Evolutionary conservation across 352 stramenopile species (phyloP), one percentile per base, ranked within the genome.

Genomic region (Globisporangium rhizosaccharum): DNA sequence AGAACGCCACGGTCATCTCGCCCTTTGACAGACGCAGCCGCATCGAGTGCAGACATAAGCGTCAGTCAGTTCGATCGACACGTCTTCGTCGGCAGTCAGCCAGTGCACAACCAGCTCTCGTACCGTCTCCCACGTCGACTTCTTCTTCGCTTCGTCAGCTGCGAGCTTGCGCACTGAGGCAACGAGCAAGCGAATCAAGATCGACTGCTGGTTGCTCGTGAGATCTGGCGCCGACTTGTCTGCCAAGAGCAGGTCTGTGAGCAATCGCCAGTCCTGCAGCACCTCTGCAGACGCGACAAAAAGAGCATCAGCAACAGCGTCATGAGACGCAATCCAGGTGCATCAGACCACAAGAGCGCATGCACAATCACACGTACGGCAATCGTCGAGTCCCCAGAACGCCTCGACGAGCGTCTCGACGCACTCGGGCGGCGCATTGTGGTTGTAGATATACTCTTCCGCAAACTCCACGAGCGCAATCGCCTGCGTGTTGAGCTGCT

Each of bases 401-500:
- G 86, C 86, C 53, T 92, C 79, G 10, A 94, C 86, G 46, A 96
- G 73, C 4, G 76, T 90, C 49, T 88, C 79, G 10, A 94, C 75
- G 23, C 82, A 78, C 20, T 70, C 61, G 4, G 76, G 59, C 12
- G 80, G 78, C n/a, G 90, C 63, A 25, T 61, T 62, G 30, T 91
- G 72, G 63, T 91, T 87, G 17, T 73, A 68, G 33, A 90, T 82
- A 48, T 92, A 94, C 59, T 94, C 86, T 63, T 96, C 81, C 2
- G 82, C 84, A 66, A 96, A 96, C 63, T 96, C 84, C n/a, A 94
- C 79, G n/a, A 96, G 61, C 28, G 86, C 85, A 59, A 96, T 92
- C 17, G 83, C 83, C 70, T 96, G 86, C 36, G 82, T 93, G 48
- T 88, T 89, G 7, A 93, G 75, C 51, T 96, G 86, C 36, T 90